Evolutionary conservation across 2,329 filamentous ascomycete genomes (phyloP), one percentile per base, ranked within the genome.

Genomic region (Claviceps purpurea): DNA sequence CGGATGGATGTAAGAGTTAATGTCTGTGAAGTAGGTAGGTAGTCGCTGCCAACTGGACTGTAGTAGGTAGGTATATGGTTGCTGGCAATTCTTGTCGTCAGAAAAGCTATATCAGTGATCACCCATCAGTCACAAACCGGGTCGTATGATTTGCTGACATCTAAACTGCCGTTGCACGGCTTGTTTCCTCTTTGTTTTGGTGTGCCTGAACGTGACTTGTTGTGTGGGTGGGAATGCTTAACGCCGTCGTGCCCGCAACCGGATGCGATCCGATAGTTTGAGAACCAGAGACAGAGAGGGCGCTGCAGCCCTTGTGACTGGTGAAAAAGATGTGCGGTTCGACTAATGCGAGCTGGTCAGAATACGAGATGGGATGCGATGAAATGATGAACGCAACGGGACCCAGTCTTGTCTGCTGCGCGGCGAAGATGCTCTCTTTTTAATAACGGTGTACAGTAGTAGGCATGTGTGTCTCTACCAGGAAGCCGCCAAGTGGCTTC

Each of bases 281-380:
- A n/a, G 30, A 50, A 50, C 38, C 40, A 50, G 30, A 44, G 41
- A 39, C 49, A 39, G 39, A 41, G n/a, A 48, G 8, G 26, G 40
- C 18, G 16, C 43, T 47, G 50, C 50, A 51, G 44, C 38, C 24
- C 5, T 13, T 51, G 43, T 46, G 50, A 41, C 38, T 45, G n/a
- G 44, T 42, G 20, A 46, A 44, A 51, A 20, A 30, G 41, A 20
- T 18, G 43, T 51, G 26, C 20, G 38, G 38, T 47, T 24, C 52
- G 40, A 30, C 26, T 30, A 40, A 42, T 37, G 39, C 34, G 24
- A 47, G 39, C 20, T 24, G 50, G 22, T 34, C 42, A 47, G 30
- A 50, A 55, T 53, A 53, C 53, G 53, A 55, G 53, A 54, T 50
- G 30, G 42, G 48, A 47, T 40, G 44, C 50, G 50, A 47, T 44